phyloP scores from a whole-genome alignment of 345 rosid species.

The Microthlaspi erraticum region DNA sequence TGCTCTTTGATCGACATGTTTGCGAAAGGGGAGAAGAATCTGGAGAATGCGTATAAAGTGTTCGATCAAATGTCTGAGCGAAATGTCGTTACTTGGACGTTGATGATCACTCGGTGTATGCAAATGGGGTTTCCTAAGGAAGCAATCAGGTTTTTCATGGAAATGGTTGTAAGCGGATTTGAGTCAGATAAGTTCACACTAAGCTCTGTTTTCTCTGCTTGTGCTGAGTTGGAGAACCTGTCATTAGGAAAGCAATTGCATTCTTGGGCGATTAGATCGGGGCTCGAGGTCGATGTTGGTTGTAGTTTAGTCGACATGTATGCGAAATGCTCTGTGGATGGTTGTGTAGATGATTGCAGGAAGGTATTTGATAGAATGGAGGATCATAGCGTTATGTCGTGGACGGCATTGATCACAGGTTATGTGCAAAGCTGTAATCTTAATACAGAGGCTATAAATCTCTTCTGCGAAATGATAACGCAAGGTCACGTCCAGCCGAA shows the following conservation, averaged over 20 bases:
- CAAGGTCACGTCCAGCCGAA: conserved; percentile 56
- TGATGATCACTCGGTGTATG: conserved; percentile 64
- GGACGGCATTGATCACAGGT: conserved; percentile 74
- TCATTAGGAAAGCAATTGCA: conserved; percentile 65
- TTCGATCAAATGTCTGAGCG: conserved; percentile 63
- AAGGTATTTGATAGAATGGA: conserved; percentile 69
- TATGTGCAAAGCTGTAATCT: conserved; percentile 45
- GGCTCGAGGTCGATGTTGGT: conserved; percentile 60
- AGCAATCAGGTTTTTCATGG: conserved; percentile 55
- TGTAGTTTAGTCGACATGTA: conserved; percentile 84
- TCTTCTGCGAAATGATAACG: conserved; percentile 59
- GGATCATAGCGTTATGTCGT: conserved; percentile 69
- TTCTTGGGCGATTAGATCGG: conserved; percentile 58
- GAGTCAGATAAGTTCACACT: conserved; percentile 60
- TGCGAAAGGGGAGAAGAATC: conserved; percentile 53
- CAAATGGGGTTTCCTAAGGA: conserved; percentile 55
- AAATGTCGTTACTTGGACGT: conserved; percentile 73
- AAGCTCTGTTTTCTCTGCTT: conserved; percentile 61
- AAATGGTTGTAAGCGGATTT: conserved; percentile 58
- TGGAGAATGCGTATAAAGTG: conserved; percentile 58
- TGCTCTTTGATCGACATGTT: conserved; percentile 72
- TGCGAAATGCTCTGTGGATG: conserved; percentile 57
- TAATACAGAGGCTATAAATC: conserved; percentile 55
- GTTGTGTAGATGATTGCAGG: conserved; percentile 60
- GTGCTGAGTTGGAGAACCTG: conserved; percentile 53